These are phyloP conservation scores for Chamaecyparis obtusa DNA, from an alignment of 75 land plant genomes.

Conservation along the genomic window DNA sequence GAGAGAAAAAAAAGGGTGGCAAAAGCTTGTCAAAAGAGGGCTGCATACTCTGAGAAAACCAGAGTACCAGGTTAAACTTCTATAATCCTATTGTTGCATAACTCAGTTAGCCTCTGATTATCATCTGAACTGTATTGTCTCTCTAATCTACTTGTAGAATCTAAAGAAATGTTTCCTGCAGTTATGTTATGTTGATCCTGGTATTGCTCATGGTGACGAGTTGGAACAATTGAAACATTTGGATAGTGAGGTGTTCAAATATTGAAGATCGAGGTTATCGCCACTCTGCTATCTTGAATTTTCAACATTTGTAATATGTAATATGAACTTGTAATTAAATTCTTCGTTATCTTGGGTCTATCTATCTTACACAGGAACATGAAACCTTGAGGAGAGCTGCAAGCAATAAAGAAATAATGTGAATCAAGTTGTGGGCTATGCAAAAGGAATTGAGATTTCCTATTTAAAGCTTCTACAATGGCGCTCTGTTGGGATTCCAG, in stretches of 20 bases:
- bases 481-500: neutral
- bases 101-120: neutral
- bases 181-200: conserved; percentile 80
- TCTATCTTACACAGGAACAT: neutral
- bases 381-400: neutral
- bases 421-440: neutral
- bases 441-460: neutral
- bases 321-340: neutral
- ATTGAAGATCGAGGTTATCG: neutral
- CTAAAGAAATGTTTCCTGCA: conserved; percentile 14
- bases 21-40: conserved; percentile 77
- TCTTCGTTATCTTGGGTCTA: neutral
- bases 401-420: neutral
- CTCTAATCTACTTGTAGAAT: neutral
- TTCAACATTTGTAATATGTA: neutral
- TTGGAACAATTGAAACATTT: conserved; percentile 61
- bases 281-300: neutral
- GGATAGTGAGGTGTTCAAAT: conserved; percentile 28
- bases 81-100: neutral
- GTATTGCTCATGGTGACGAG: conserved; percentile 68
- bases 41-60: conserved; percentile 80
- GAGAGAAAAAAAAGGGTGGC: conserved; percentile 65
- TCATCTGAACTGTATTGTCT: neutral
- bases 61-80: conserved; percentile 72
- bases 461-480: neutral